phyloP scores from a whole-genome alignment of 139 green algal genomes.

The Diplosphaera chodatii region DNA sequence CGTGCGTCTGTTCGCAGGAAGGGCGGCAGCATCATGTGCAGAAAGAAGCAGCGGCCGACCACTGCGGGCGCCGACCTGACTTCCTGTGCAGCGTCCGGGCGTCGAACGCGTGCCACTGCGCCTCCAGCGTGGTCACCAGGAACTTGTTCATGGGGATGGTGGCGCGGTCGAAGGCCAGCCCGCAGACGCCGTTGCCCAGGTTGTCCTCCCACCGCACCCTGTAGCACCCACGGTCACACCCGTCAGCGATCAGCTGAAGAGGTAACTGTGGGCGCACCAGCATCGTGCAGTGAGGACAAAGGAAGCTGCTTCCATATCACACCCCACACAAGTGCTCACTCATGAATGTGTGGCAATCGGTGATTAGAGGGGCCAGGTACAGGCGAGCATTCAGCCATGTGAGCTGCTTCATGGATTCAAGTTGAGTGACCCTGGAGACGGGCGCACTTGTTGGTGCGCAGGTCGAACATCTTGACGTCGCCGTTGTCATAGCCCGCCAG shows the following conservation, averaged over 20 bases:
- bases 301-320: no score
- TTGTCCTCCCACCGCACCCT: constrained; percentile 70
- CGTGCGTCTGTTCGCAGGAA: no score
- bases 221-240: background rate
- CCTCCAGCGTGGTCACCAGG: constrained; percentile 71
- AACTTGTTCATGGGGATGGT: constrained; percentile 98
- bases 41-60: background rate
- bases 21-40: no score
- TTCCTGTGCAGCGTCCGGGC: constrained; percentile 68
- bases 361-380: no score
- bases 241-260: no score
- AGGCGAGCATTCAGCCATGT: no score
- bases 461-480: constrained; percentile 86
- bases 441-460: constrained; percentile 36
- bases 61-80: constrained; percentile 16
- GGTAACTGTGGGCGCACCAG: no score
- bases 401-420: no score
- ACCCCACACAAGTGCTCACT: no score
- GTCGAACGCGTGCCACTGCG: constrained; percentile 75
- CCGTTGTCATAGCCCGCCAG: constrained; percentile 84
- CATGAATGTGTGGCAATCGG: no score
- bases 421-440: background rate
- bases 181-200: constrained; percentile 82
- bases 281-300: no score
- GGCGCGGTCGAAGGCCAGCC: constrained; percentile 78